Base-by-base conservation (phyloP, 306 rosid species). In the Arachis hypogaea region DNA sequence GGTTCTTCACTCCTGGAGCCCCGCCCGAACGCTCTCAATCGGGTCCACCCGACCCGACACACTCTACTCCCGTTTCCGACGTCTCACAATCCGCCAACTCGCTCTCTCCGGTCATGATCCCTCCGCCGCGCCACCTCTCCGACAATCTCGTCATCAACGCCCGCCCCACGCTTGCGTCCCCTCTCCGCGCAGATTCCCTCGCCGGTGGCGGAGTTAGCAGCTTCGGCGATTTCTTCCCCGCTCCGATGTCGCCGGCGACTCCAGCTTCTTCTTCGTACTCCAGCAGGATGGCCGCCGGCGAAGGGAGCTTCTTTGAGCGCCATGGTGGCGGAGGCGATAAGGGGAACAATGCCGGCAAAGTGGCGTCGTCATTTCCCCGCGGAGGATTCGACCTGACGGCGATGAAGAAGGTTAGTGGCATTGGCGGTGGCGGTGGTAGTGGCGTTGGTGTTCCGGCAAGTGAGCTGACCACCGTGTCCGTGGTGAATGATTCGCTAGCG, bases 21-120 rank as follows among this genome's bases (percentile, higher is more conserved):
- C 71, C 93, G 71, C 66, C 89, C 0, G 85, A 59, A 1, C 81
- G 87, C 11, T 63, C 79, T 1, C 77, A 51, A 7, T 75, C 78
- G 80, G 76, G 77, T 79, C 70, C 80, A 41, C 83, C 89, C 69
- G 86, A 81, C 51, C 88, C 88, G 33, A 50, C 60, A 72, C 73
- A 69, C 1, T 66, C 87, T 3, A 82, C 84, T 62, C 86, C 36
- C 4, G 60, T 74, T 16, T 22, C 84, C 5, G 63, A 81, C 33
- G 64, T 76, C 57, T 52, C 90, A 16, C 85, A 92, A 43, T 61
- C 76, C 36, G 78, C 78, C 44, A 85, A 80, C 70, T 83, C 96
- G 7, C 87, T 88, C 29, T 88, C 87, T 5, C 97, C 98, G 0
- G 97, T 93, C 44, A 93, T 93, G 93, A 93, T 93, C 33, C 98